A percentile compares a stretch with the other conserved stretches of the same genome.
Conservation (phyloP, 2,329 filamentous ascomycete genomes). For the Stagonosporopsis cucurbitacearum region DNA sequence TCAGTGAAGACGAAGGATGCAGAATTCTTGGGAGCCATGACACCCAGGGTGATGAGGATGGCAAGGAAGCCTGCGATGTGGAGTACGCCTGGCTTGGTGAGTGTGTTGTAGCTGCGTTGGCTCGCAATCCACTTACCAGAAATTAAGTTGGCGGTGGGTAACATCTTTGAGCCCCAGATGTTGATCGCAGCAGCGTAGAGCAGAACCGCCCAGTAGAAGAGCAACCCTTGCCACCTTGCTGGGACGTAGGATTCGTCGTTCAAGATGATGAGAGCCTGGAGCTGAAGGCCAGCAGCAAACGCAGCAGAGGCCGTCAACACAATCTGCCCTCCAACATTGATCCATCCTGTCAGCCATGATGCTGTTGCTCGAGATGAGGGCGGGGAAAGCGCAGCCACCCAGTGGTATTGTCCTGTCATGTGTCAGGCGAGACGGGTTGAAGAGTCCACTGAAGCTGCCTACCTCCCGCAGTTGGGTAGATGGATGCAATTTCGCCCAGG, state of each 20-base stretch:
- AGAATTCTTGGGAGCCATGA: slow-evolving; percentile 29
- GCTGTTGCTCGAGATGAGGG: slow-evolving; percentile 43
- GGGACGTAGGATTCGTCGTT: slow-evolving; percentile 53
- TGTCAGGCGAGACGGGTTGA: background rate
- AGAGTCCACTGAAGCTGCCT: slow-evolving; percentile 46
- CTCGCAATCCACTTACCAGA: slow-evolving; percentile 14
- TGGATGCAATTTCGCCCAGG: slow-evolving; percentile 73
- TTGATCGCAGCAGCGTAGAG: slow-evolving; percentile 51
- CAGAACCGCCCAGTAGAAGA: slow-evolving; percentile 57
- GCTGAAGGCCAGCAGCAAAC: slow-evolving; percentile 55
- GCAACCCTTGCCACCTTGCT: slow-evolving; percentile 54
- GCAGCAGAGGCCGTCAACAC: slow-evolving; percentile 57
- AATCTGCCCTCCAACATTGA: slow-evolving; percentile 56
- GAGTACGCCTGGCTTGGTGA: slow-evolving; percentile 23
- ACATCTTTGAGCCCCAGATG: slow-evolving; percentile 50
- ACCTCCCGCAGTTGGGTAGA: slow-evolving; percentile 72
- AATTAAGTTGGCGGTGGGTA: slow-evolving; percentile 50
- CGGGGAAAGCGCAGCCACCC: slow-evolving; percentile 52
- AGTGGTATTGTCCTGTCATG: slow-evolving; percentile 54
- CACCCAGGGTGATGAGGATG: slow-evolving; percentile 26
- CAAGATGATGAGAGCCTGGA: slow-evolving; percentile 54
- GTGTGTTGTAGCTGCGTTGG: background rate
- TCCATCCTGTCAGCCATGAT: slow-evolving; percentile 52
- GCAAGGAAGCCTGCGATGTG: slow-evolving; percentile 27
- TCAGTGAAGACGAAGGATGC: slow-evolving; percentile 30